Evolutionary conservation across 2,329 filamentous ascomycete genomes (phyloP), one percentile per base, ranked within the genome.

Genomic region (Dactylellina parvicollis): DNA sequence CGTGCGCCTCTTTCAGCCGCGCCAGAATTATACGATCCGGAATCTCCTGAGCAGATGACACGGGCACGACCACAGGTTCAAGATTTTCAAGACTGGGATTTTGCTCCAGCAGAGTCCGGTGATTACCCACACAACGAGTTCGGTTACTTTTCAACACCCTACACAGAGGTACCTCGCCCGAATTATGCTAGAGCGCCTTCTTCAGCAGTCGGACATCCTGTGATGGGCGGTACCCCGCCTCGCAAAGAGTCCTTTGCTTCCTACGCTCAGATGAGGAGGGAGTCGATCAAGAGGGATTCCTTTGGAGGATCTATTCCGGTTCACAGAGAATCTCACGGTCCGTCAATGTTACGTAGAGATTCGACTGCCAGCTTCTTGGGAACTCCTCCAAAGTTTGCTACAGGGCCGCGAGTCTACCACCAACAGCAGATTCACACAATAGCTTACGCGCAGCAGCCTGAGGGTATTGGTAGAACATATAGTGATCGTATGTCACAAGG

Each of bases 381-480:
- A 18, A 30, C 38, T 7, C 47, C 69, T 49, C 69, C 60, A 5
- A 73, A 73, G 24, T 73, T 73, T 50, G 69, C 69, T 3, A 73
- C 69, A 2, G 69, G 69, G 2, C 69, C 69, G n/a, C 69, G 69
- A 28, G 69, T 73, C n/a, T 73, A 73, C 20, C 61, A 73, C 14
- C 69, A 73, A 24, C 47, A 60, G 36, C 61, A 66, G 32, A 44
- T 55, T 40, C 49, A 52, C 10, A 26, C 60, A 28, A 65, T 46
- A 5, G 24, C 55, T n/a, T 44, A 55, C 7, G 44, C 46, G 10
- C 60, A 54, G 18, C 60, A 66, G 28, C 34, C 30, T 10, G 69
- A 73, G 18, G 54, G 55, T 30, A 46, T 73, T n/a, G 28, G 18
- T 3, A 34, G 47, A 4, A 60, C 54, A n/a, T 66, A 73, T 34